These are phyloP conservation scores for Zygoascus bituminiphila DNA, from an alignment of 805 yeast genomes.

Conservation along the genomic window DNA sequence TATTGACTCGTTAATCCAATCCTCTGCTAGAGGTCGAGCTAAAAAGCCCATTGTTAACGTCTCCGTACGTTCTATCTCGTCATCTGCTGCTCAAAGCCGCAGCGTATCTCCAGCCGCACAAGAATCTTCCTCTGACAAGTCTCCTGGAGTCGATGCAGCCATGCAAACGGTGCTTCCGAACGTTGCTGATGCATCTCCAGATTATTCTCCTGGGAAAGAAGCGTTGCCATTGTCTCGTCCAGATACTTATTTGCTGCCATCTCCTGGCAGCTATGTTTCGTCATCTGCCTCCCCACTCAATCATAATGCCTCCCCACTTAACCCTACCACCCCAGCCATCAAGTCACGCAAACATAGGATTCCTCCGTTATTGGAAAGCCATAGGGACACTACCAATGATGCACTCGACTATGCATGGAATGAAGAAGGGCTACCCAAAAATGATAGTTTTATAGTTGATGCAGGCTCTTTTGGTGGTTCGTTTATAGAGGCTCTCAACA, in stretches of 20 bases:
- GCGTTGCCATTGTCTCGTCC: neutral
- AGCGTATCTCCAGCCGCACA: constrained; percentile 1
- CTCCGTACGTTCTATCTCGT: neutral
- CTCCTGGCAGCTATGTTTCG: neutral
- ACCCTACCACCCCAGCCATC: neutral
- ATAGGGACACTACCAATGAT: neutral
- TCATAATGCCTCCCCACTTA: neutral
- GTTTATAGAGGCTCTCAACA: neutral
- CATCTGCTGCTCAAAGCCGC: constrained; percentile 1
- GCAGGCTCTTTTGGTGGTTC: neutral
- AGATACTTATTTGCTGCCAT: neutral
- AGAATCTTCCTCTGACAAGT: neutral
- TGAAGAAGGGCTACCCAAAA: neutral
- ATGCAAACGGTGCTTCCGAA: neutral
- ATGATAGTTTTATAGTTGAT: neutral
- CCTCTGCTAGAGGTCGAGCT: neutral
- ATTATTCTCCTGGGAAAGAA: neutral
- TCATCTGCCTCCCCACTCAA: no score
- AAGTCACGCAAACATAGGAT: neutral
- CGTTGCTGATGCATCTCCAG: neutral
- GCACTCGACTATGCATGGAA: neutral
- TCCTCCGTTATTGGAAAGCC: neutral
- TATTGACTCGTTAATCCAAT: constrained; percentile 32
- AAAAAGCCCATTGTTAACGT: neutral
- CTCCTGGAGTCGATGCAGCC: neutral